Percentiles rank a stretch among this genome's conserved stretches.
These are phyloP conservation scores for Fraxinus velutina DNA, from an alignment of 305 asterid genomes.

Conservation along the genomic window DNA sequence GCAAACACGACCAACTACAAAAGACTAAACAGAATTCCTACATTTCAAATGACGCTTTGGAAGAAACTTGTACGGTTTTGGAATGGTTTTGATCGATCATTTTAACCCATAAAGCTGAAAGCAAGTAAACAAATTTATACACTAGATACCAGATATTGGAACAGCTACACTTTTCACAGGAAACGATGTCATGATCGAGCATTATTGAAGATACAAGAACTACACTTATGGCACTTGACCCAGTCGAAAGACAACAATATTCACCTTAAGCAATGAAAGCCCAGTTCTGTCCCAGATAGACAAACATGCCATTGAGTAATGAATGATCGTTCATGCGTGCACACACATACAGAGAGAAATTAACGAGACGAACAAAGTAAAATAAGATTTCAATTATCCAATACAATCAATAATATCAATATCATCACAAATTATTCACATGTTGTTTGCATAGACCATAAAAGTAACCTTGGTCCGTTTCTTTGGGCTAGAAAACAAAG, in stretches of 20 bases:
- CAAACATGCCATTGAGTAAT: not conserved
- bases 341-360: not conserved
- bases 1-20: not conserved
- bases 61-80: not conserved
- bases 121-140: not conserved
- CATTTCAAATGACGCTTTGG: not conserved
- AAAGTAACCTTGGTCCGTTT: not conserved
- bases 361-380: not conserved
- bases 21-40: not conserved
- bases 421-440: not conserved
- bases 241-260: not conserved
- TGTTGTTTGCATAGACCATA: not conserved
- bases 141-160: not conserved
- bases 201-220: not conserved
- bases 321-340: not conserved
- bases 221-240: not conserved
- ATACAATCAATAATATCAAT: not conserved
- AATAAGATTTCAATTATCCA: not conserved
- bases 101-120: not conserved
- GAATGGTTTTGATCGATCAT: not conserved
- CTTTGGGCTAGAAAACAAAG: not conserved
- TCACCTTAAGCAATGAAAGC: not conserved
- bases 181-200: not conserved
- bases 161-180: not conserved
- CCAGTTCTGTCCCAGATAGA: not conserved